A percentile compares a stretch with the other conserved stretches of the same genome.
These are phyloP conservation scores for Mycena albidolilacea DNA, from an alignment of 768 basidiomycete species.

Conservation along the genomic window DNA sequence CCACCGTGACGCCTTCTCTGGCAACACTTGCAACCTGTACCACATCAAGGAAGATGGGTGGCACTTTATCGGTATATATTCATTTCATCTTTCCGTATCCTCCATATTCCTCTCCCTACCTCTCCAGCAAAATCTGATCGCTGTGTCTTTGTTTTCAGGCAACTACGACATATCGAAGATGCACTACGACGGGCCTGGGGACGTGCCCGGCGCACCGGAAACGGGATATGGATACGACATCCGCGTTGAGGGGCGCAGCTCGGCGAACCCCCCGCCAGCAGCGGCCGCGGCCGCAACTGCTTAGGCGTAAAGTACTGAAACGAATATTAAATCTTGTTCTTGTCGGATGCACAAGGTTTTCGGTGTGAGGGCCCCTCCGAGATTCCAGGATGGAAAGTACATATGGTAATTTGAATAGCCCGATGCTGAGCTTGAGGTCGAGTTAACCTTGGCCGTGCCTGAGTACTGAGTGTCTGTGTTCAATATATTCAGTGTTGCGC, in stretches of 20 bases:
- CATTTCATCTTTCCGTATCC: neutral
- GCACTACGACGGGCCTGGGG: conserved; percentile 91
- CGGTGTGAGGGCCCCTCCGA: neutral
- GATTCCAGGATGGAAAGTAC: neutral
- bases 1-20: conserved; percentile 96
- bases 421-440: too few species aligned
- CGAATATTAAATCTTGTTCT: conserved; percentile 10
- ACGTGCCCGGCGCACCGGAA: conserved; percentile 73
- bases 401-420: neutral
- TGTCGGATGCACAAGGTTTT: conserved; percentile 2
- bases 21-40: conserved; percentile 96
- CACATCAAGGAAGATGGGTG: conserved; percentile 96
- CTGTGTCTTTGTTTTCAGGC: conserved; percentile 60
- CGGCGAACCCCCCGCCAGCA: conserved; percentile 63
- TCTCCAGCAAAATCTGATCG: conserved; percentile 5
- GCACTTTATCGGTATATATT: conserved; percentile 92
- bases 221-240: conserved; percentile 87
- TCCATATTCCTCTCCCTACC: neutral
- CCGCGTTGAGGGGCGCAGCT: conserved; percentile 71
- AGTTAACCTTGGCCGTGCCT: neutral
- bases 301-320: conserved; percentile 15
- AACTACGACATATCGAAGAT: conserved; percentile 93
- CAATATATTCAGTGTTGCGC: too few species aligned
- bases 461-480: too few species aligned
- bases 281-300: conserved; percentile 29